Evolutionary conservation across 1,284 basidiomycete genomes (phyloP).

Genomic region (Rhodotorula sp.): DNA sequence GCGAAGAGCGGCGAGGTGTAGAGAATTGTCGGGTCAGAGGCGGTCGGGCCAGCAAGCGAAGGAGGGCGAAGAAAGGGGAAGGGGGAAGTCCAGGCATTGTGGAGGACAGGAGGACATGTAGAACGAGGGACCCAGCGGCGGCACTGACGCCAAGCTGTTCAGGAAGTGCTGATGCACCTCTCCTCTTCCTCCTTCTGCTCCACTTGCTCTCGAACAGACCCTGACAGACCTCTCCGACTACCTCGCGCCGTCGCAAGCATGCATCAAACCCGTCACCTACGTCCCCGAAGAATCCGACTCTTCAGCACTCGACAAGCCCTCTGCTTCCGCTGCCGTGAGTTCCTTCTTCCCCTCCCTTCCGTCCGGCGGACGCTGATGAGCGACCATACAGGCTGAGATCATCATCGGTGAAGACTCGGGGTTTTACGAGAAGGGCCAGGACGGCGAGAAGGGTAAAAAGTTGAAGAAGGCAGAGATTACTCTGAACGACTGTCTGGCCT

Average conservation of each 20-base stretch:
- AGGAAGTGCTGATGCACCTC: neutral
- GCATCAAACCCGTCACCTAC: slow-evolving; percentile 84
- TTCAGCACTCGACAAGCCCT: slow-evolving; percentile 47
- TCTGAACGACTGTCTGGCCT: slow-evolving; percentile 83
- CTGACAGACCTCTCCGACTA: slow-evolving; percentile 97
- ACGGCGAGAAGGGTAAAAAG: slow-evolving; percentile 41
- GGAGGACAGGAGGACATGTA: too few species aligned
- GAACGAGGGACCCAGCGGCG: too few species aligned
- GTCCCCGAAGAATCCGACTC: slow-evolving; percentile 43
- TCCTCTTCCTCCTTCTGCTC: neutral
- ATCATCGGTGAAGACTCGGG: slow-evolving; percentile 41
- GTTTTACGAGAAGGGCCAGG: slow-evolving; percentile 38
- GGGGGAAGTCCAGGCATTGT: too few species aligned
- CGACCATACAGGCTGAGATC: slow-evolving; percentile 40
- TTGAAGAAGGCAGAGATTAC: slow-evolving; percentile 82
- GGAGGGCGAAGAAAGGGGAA: neutral
- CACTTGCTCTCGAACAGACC: slow-evolving; percentile 56
- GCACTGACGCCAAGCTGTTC: too few species aligned
- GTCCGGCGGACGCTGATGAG: neutral
- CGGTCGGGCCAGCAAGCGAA: too few species aligned
- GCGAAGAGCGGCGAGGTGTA: too few species aligned
- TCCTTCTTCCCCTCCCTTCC: neutral
- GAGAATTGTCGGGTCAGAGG: neutral
- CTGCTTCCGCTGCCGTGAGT: slow-evolving; percentile 36
- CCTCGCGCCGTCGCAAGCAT: slow-evolving; percentile 93